Base-by-base conservation (phyloP, 148 eudicot species). In the Vaccinium vitisidaea region DNA sequence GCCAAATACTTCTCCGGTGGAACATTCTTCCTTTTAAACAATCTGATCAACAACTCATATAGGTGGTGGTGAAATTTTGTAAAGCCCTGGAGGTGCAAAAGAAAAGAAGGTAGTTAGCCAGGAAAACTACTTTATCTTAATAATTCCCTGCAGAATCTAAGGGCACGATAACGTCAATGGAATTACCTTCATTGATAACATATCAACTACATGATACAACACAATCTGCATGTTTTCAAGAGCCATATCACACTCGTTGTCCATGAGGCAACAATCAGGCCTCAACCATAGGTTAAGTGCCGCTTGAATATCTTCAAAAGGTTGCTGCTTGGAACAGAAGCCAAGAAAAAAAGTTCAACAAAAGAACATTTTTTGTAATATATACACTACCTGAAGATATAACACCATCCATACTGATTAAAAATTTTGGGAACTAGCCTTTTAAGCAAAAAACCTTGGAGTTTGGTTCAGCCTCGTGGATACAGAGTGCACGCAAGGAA, bases 131-230 rank as follows among this genome's bases (percentile, higher is more conserved):
- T 67, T 30, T 13, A 82, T 50, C 43, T 54, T 30, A 59, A 52
- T 15, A 80, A 15, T 23, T 25, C 27, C 82, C 55, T n/a, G 56
- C 14, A 84, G 63, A 77, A 84, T 39, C 53, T 27, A 6, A 23
- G 84, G 81, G 14, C 75, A 21, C 16, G 15, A 46, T 77, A 76
- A 84, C 32, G 81, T 71, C 53, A 59, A 27, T 79, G 78, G 83
- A 71, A 73, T 70, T 77, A 97, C 99, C 98, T 94, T 95, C 18
- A 97, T 77, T 61, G 98, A 95, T 90, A 94, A 80, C 87, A 97
- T 89, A 89, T 97, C 99, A 83, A 90, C 81, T 73, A 91, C 83
- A 82, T 95, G 93, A 86, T 93, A 91, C 86, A 95, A 86, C 89
- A 95, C 79, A 86, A 59, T 86, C 87, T 91, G 83, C 83, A 91